Conservation (phyloP, 371 early-diverging fungal species). For the Mortierella sp. region DNA sequence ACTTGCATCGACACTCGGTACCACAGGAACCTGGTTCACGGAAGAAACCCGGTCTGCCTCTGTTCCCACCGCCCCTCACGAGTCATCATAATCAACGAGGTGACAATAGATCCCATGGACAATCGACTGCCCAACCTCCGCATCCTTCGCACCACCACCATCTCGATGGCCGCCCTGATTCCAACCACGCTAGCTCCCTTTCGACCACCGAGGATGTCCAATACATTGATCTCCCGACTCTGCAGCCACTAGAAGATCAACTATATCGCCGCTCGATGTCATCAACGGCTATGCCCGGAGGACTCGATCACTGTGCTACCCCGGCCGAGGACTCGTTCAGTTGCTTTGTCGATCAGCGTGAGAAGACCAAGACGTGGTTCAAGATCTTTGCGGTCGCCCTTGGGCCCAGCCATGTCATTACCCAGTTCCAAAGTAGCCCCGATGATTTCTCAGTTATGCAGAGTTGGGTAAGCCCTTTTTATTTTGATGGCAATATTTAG, state of each 20-base stretch:
- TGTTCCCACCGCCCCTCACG: no score
- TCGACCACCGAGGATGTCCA: background rate
- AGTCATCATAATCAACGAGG: background rate
- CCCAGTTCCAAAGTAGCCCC: slow-evolving; percentile 68
- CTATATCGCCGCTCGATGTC: background rate
- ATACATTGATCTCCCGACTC: background rate
- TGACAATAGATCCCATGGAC: no score
- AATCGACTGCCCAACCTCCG: no score
- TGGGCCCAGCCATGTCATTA: slow-evolving; percentile 66
- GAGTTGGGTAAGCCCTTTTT: slow-evolving; percentile 64
- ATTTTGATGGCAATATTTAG: background rate
- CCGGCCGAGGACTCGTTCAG: slow-evolving; percentile 56
- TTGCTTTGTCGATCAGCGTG: slow-evolving; percentile 62
- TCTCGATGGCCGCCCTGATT: no score
- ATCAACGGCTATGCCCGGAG: background rate
- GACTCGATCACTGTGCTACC: no score
- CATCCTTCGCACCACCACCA: no score
- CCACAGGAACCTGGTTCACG: background rate
- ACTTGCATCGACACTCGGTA: slow-evolving; percentile 65
- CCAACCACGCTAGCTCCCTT: no score
- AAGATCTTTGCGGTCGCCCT: slow-evolving; percentile 66
- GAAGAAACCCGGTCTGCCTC: background rate
- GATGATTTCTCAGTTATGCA: slow-evolving; percentile 66
- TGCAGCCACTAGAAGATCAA: background rate
- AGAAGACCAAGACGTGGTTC: slow-evolving; percentile 68